Percentiles rank a stretch among this genome's conserved stretches.
Conservation (phyloP, 371 early-diverging fungal species). For the Mortierella sp. region DNA sequence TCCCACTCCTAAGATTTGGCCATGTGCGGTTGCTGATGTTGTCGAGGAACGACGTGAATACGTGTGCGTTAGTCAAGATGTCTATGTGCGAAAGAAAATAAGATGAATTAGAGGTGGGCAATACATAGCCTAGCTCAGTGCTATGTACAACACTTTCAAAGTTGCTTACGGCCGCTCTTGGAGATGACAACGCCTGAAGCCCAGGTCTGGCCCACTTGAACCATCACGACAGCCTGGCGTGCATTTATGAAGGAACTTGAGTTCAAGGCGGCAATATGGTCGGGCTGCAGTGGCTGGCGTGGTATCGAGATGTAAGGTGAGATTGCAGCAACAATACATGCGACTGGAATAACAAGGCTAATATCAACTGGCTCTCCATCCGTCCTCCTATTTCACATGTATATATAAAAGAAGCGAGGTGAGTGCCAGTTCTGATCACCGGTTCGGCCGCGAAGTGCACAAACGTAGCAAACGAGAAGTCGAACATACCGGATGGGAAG, state of each 20-base stretch:
- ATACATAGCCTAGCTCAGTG: background rate
- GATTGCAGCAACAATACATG: constrained; percentile 52
- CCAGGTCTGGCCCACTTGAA: constrained; percentile 58
- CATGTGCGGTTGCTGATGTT: constrained; percentile 50
- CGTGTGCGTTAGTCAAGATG: constrained; percentile 58
- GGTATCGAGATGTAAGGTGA: constrained; percentile 45
- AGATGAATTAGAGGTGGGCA: background rate
- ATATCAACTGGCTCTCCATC: constrained; percentile 59
- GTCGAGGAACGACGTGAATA: constrained; percentile 57
- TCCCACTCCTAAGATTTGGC: constrained; percentile 47
- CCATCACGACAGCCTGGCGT: constrained; percentile 54
- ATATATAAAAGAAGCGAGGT: background rate
- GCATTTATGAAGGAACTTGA: constrained; percentile 34
- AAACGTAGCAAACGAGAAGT: background rate
- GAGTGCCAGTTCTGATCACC: background rate
- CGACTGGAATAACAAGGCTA: constrained; percentile 51
- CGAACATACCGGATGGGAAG: constrained; percentile 50
- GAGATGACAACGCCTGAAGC: constrained; percentile 56
- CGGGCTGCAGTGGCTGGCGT: constrained; percentile 26
- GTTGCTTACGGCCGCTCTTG: constrained; percentile 51
- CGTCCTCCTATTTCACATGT: constrained; percentile 31
- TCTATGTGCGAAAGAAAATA: constrained; percentile 19
- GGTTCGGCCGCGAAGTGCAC: background rate
- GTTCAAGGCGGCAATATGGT: constrained; percentile 38
- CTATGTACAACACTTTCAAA: background rate